Conservation (phyloP, 2,329 filamentous ascomycete species). For the Ophiostoma quercus region DNA sequence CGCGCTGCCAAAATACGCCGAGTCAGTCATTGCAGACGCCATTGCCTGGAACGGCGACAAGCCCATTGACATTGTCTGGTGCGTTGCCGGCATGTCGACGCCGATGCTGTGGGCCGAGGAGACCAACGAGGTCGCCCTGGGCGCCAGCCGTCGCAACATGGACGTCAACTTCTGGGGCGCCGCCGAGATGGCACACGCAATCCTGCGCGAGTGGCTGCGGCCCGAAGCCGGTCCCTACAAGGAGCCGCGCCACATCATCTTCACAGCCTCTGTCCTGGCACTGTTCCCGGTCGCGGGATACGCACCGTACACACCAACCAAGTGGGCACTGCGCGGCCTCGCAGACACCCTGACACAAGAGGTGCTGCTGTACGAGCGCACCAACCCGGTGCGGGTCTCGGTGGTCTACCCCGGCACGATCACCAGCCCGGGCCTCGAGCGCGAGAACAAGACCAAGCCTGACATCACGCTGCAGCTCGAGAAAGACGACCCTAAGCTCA, state of each 20-base stretch:
- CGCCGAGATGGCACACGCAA: slow-evolving; percentile 78
- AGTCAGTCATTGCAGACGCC: slow-evolving; percentile 63
- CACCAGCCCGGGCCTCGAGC: slow-evolving; percentile 64
- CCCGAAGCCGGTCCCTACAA: slow-evolving; percentile 42
- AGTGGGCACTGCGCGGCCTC: slow-evolving; percentile 76
- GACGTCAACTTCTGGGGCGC: slow-evolving; percentile 87
- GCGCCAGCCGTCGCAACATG: slow-evolving; percentile 71
- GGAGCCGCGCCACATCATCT: slow-evolving; percentile 71
- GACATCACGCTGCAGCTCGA: slow-evolving; percentile 74
- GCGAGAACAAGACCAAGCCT: slow-evolving; percentile 75
- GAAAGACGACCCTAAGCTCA: slow-evolving; percentile 73
- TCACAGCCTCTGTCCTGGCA: slow-evolving; percentile 73
- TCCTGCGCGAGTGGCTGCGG: slow-evolving; percentile 67
- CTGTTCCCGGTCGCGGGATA: slow-evolving; percentile 80
- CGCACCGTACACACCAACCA: slow-evolving; percentile 73
- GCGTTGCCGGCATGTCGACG: slow-evolving; percentile 68
- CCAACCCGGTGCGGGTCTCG: slow-evolving; percentile 62
- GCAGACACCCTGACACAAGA: slow-evolving; percentile 82
- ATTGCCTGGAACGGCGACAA: slow-evolving; percentile 70
- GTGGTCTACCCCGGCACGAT: slow-evolving; percentile 83
- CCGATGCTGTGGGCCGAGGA: slow-evolving; percentile 80
- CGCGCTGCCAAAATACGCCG: slow-evolving; percentile 62
- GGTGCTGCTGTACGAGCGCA: slow-evolving; percentile 73
- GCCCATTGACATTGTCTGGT: slow-evolving; percentile 84
- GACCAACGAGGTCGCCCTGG: slow-evolving; percentile 47